Base-by-base conservation (phyloP, 192 early-diverging fungal genomes). In the Mortierella alpina region DNA sequence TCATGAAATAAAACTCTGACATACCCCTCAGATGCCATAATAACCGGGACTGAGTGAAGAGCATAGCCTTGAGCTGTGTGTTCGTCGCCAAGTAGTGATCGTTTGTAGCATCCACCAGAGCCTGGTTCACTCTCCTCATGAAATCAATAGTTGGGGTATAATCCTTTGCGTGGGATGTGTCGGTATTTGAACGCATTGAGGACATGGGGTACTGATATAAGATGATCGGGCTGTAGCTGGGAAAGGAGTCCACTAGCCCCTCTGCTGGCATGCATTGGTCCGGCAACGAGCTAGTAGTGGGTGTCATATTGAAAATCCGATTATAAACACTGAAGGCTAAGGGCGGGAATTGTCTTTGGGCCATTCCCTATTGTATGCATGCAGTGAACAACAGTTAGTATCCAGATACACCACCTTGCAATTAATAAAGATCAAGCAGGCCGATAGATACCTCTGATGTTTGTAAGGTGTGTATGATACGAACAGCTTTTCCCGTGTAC, bases 1-100 rank as follows among this genome's bases (percentile, higher is more conserved):
- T 62, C 77, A 80, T 80, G 10, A 80, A 80, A 48, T 72, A 72
- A 49, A 80, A 80, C 50, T 80, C 77, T 12, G 55, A 54, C 77
- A 80, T 80, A 1, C 77, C 77, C 17, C 22, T 59, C 47, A 80
- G 54, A 58, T 80, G 77, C 77, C 77, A 80, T 11, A 63, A 5
- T 22, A 80, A 49, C 8, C 45, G 48, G 7, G 59, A 80, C n/a
- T 67, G 63, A 0, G 59, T 54, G 17, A 68, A 68, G 0, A 80
- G 59, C 18, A 68, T 54, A 5, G 77, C 63, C 13, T 80, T 80
- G 5, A 80, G 66, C n/a, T 68, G 3, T 4, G 65, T 14, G 42
- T 80, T 80, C n/a, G 61, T 39, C 0, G 22, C 15, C 45, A 41
- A 18, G 22, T 80, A 80, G 31, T 80, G 69, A 13, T 52, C 66